Evolutionary conservation across 371 early-diverging fungal genomes (phyloP).

Genomic region (Choanephora cucurbitarum): DNA sequence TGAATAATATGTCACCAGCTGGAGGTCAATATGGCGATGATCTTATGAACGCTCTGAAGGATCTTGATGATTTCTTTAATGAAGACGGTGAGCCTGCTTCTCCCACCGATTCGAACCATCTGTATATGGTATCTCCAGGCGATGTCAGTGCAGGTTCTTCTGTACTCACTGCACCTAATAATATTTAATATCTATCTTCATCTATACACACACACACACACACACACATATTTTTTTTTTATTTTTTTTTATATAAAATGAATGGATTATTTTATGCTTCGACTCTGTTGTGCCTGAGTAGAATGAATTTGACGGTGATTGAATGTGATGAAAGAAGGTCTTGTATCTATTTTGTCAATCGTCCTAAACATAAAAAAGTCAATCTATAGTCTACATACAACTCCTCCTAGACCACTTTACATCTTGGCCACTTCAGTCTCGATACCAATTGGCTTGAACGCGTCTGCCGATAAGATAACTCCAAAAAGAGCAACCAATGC

Average conservation of each 20-base stretch:
- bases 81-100: conserved; percentile 48
- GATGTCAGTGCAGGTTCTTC: conserved; percentile 6
- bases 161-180: conserved; percentile 7
- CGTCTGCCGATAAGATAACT: conserved; percentile 51
- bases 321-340: conserved; percentile 65
- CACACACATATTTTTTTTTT: too few species aligned
- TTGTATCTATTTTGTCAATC: conserved; percentile 66
- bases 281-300: conserved; percentile 36
- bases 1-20: conserved; percentile 3
- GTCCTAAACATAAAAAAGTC: too few species aligned
- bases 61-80: conserved; percentile 64
- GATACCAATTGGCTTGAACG: conserved; percentile 64
- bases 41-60: conserved; percentile 58
- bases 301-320: conserved; percentile 56
- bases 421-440: conserved; percentile 64
- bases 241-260: conserved; percentile 15
- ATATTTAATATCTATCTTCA: conserved; percentile 10
- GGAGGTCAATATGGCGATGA: conserved; percentile 43
- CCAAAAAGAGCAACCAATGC: conserved; percentile 43
- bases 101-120: conserved; percentile 14
- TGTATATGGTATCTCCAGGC: conserved; percentile 6
- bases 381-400: too few species aligned
- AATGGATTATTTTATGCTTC: too few species aligned
- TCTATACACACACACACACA: too few species aligned
- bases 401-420: too few species aligned